phyloP scores from a whole-genome alignment of 345 rosid genomes.

The Orychophragmus violaceus region DNA sequence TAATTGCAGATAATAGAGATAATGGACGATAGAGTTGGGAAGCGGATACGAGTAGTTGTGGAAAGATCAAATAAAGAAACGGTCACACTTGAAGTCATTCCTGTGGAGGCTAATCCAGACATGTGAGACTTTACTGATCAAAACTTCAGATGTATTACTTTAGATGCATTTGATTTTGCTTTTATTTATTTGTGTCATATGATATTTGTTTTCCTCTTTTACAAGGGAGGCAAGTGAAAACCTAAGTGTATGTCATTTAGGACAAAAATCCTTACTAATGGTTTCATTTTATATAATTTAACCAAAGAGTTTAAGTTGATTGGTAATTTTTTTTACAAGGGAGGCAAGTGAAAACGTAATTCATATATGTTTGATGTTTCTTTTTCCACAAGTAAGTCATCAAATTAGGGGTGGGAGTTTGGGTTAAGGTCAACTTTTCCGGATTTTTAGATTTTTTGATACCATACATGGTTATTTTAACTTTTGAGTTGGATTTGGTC shows the following conservation, averaged over 20 bases:
- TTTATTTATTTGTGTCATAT: not conserved
- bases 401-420: no score
- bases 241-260: not conserved
- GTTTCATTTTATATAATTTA: not conserved
- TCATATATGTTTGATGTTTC: not conserved
- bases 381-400: not conserved
- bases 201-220: not conserved
- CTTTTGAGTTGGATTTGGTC: no score
- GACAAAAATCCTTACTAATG: not conserved
- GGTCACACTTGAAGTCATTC: constrained; percentile 48
- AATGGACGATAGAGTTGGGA: constrained; percentile 61
- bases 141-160: not conserved
- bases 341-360: no score
- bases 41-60: constrained; percentile 47
- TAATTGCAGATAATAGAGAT: constrained; percentile 56
- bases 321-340: not conserved
- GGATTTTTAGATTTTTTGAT: no score
- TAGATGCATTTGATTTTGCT: not conserved
- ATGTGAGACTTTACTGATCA: constrained; percentile 19
- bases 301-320: not conserved
- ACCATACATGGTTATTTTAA: no score
- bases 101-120: constrained; percentile 76
- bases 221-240: not conserved
- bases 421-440: no score
- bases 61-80: constrained; percentile 48